Conservation (phyloP, 2,329 filamentous ascomycete species). For the Paraphaeosphaeria minitans region DNA sequence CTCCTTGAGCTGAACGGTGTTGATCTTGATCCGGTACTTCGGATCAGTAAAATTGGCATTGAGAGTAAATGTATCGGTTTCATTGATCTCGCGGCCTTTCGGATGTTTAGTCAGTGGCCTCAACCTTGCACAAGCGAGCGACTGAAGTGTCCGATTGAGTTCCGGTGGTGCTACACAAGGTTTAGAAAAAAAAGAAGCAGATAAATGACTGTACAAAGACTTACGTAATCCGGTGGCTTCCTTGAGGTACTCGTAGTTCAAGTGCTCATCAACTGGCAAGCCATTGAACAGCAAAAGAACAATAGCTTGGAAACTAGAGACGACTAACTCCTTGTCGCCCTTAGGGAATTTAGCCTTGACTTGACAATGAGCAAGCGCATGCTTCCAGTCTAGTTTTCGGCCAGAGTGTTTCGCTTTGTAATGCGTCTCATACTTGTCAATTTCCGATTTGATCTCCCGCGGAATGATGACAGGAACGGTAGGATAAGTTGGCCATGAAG, state of each 20-base stretch:
- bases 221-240: constrained; percentile 73
- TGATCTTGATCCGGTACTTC: constrained; percentile 95
- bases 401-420: constrained; percentile 92
- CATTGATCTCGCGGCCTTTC: constrained; percentile 77
- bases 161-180: constrained; percentile 67
- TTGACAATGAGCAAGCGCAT: constrained; percentile 88
- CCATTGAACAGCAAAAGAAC: constrained; percentile 91
- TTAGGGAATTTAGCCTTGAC: constrained; percentile 80
- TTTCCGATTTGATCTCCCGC: constrained; percentile 72
- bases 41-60: constrained; percentile 78
- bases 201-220: constrained; percentile 26
- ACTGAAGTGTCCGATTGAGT: constrained; percentile 89
- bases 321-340: constrained; percentile 83
- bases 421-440: constrained; percentile 80
- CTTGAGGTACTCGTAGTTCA: constrained; percentile 78
- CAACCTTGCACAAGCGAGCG: constrained; percentile 87
- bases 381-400: constrained; percentile 87
- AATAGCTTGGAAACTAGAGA: constrained; percentile 90
- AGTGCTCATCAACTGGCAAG: constrained; percentile 62
- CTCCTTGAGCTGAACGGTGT: constrained; percentile 96
- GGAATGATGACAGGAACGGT: constrained; percentile 79
- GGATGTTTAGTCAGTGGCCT: constrained; percentile 85
- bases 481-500: constrained; percentile 91
- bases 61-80: constrained; percentile 82
- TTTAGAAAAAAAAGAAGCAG: constrained; percentile 15